phyloP scores from a whole-genome alignment of 208 protist genomes.

The Crithidia mellificae region DNA sequence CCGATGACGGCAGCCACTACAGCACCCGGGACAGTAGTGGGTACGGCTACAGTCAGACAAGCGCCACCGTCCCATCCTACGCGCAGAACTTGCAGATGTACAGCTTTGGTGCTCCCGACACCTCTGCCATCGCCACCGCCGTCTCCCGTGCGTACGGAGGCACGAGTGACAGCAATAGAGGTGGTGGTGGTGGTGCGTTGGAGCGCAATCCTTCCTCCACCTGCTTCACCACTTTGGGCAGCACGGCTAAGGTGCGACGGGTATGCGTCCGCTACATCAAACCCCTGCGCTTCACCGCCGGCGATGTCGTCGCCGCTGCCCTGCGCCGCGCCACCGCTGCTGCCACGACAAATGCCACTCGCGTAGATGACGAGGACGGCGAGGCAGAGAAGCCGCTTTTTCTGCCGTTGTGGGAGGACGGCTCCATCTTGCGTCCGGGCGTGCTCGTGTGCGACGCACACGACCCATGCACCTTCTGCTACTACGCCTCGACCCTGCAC shows the following conservation, averaged over 20 bases:
- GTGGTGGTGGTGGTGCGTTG: constrained; percentile 1
- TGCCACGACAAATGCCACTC: not conserved
- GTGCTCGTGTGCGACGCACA: constrained; percentile 18
- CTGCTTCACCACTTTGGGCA: constrained; percentile 12
- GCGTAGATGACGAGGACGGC: not conserved
- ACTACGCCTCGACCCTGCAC: constrained; percentile 12
- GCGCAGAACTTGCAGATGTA: constrained; percentile 15
- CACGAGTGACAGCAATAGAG: no score
- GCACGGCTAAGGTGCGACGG: constrained; percentile 13
- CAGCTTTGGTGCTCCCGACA: constrained; percentile 1
- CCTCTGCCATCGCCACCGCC: constrained; percentile 7
- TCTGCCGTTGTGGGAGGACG: constrained; percentile 19
- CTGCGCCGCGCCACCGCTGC: not conserved
- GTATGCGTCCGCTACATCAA: constrained; percentile 14
- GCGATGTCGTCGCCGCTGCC: constrained; percentile 1
- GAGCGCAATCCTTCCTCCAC: constrained; percentile 14
- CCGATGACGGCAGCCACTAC: not conserved
- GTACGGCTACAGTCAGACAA: not conserved
- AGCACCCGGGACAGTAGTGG: not conserved
- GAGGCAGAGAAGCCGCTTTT: not conserved
- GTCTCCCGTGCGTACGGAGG: constrained; percentile 5
- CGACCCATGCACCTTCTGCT: constrained; percentile 26
- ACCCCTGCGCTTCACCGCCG: constrained; percentile 17
- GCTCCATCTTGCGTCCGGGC: constrained; percentile 3
- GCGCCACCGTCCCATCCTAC: constrained; percentile 4